Conservation (phyloP, 163 green algal genomes). For the Chlamydomonas reinhardtii region DNA sequence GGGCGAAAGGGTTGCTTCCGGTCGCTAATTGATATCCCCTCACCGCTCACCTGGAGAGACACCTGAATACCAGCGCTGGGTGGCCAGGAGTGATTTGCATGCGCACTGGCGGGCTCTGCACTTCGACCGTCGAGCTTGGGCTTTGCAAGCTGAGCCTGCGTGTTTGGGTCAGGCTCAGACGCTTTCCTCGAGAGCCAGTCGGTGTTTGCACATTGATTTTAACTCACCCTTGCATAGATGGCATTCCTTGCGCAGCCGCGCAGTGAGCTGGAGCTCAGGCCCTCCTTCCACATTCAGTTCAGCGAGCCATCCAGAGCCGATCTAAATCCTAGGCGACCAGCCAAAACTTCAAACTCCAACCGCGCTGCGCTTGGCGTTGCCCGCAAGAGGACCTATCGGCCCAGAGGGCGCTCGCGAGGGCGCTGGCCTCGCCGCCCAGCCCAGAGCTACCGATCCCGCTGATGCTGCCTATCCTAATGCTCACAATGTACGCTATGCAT, state of each 20-base stretch:
- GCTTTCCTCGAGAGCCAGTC: not conserved
- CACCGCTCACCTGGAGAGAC: slow-evolving; percentile 15
- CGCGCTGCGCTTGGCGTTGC: no score
- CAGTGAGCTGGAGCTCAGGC: slow-evolving; percentile 8
- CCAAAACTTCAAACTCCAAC: no score
- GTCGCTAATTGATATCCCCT: not conserved
- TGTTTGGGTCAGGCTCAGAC: not conserved
- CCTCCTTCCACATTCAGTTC: slow-evolving; percentile 6
- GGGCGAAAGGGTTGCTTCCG: not conserved
- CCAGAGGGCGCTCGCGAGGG: no score
- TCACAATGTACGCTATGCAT: no score
- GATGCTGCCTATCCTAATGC: no score
- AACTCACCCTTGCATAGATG: slow-evolving; percentile 17
- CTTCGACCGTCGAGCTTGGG: slow-evolving; percentile 22
- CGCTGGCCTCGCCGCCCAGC: no score
- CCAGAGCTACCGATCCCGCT: no score
- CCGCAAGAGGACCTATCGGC: no score
- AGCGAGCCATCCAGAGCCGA: slow-evolving; percentile 29
- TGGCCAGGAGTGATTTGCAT: slow-evolving; percentile 12
- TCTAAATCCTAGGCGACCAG: no score
- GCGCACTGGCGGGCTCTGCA: slow-evolving; percentile 15
- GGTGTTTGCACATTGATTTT: not conserved
- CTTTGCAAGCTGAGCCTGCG: not conserved
- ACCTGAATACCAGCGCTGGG: not conserved
- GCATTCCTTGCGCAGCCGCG: slow-evolving; percentile 11